These are phyloP conservation scores for Lasiosphaeria ovina DNA, from an alignment of 495 filamentous ascomycete species.

Conservation along the genomic window DNA sequence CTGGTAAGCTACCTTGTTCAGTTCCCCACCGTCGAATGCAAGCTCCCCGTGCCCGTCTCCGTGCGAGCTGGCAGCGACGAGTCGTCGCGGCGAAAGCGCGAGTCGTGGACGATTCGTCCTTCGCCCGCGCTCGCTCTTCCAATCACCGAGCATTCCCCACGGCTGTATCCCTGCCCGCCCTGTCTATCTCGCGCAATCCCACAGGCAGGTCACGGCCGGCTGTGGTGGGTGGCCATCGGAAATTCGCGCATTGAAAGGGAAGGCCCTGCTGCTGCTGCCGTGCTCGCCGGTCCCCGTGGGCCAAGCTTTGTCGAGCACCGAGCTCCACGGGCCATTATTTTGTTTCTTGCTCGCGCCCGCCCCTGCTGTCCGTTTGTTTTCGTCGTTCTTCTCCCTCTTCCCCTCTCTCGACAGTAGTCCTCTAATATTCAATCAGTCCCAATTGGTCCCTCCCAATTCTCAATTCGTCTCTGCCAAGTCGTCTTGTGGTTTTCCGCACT, in stretches of 20 bases:
- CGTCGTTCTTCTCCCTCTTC: conserved; percentile 21
- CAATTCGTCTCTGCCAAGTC: conserved; percentile 8
- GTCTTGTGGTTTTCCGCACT: conserved; percentile 31
- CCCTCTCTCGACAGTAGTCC: conserved; percentile 32
- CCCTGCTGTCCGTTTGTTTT: conserved; percentile 7
- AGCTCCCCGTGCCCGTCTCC: too few species aligned
- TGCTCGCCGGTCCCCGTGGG: conserved; percentile 15
- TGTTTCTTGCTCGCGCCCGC: conserved; percentile 23
- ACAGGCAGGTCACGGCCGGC: not conserved
- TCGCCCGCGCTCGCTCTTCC: not conserved
- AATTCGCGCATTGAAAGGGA: conserved; percentile 25
- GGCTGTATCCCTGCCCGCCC: conserved; percentile 8
- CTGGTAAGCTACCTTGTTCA: too few species aligned
- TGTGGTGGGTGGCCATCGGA: conserved; percentile 12
- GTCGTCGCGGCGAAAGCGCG: conserved; percentile 2
- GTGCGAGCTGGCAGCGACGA: not conserved
- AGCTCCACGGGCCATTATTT: conserved; percentile 27
- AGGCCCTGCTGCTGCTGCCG: conserved; percentile 9
- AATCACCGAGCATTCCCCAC: conserved; percentile 12
- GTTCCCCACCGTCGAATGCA: too few species aligned
- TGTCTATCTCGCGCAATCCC: not conserved
- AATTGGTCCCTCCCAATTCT: conserved; percentile 17
- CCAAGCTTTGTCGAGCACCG: conserved; percentile 20
- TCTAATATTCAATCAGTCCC: conserved; percentile 12
- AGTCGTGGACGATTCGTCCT: not conserved